These are phyloP conservation scores for Talaromyces sp. DNA, from an alignment of 2,329 filamentous ascomycete genomes.

Conservation along the genomic window DNA sequence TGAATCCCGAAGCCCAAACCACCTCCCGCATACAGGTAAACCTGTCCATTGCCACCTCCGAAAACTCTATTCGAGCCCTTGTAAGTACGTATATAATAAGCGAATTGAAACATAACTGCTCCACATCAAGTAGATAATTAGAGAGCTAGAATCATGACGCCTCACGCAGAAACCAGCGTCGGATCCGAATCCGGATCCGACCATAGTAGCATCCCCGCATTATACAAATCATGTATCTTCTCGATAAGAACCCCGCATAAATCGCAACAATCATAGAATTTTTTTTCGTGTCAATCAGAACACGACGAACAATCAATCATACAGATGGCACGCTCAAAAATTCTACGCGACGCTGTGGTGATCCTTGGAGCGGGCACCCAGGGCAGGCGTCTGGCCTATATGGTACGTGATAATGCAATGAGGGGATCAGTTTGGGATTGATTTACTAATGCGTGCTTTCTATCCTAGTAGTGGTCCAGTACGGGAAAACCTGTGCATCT, in stretches of 20 bases:
- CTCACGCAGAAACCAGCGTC: background rate
- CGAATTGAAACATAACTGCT: background rate
- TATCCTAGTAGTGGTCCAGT: conserved; percentile 28
- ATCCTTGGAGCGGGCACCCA: conserved; percentile 33
- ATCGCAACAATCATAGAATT: background rate
- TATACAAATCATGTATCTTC: background rate
- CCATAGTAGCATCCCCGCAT: background rate
- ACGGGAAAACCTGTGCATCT: conserved; percentile 28
- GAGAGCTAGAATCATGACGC: background rate
- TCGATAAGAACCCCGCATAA: background rate
- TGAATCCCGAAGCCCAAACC: too few species aligned
- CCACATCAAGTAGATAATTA: background rate
- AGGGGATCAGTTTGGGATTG: background rate
- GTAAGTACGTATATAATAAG: background rate
- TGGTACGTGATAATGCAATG: conserved; percentile 23
- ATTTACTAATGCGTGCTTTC: background rate
- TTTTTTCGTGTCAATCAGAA: background rate
- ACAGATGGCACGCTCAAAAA: background rate
- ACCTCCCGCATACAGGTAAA: too few species aligned
- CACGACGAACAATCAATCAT: background rate
- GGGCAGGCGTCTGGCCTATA: conserved; percentile 33
- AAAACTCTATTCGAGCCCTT: background rate
- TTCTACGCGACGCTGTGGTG: conserved; percentile 4
- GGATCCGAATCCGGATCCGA: background rate
- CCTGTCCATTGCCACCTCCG: background rate